Base-by-base conservation (phyloP, 2,329 filamentous ascomycete species). In the Botryosphaeria dothidea region DNA sequence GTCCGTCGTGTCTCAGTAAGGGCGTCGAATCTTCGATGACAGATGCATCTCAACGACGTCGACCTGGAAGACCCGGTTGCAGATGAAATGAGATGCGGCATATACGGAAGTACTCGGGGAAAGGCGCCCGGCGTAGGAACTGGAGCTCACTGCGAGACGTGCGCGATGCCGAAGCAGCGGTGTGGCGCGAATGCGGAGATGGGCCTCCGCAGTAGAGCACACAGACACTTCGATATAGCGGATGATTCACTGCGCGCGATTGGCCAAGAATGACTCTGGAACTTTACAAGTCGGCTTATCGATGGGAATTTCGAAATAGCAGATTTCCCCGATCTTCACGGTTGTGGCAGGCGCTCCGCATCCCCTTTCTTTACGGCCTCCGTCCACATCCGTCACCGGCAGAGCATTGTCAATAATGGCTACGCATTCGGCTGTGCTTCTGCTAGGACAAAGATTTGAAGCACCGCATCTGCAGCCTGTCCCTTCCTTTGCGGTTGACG, bases 131-230 rank as follows among this genome's bases (percentile, higher is more conserved):
- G 25, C 38, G 38, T 38, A 27, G 56, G 13, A 31, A 46, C 25
- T 34, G n/a, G 56, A 34, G 41, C 56, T 34, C 38, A 9, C 27
- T 23, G 56, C 27, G 56, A 60, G 41, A 60, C 56, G 56, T 60
- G 56, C 56, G n/a, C 56, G 21, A 31, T 23, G 38, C 41, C 25
- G 38, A 60, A 60, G 9, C n/a, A 60, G 56, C 56, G 56, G 56
- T 60, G 56, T 46, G 27, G 56, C 56, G 41, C 19, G 21, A 19
- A 60, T 45, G 41, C 56, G 17, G 56, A 46, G 56, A 31, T 15
- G 41, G 25, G 21, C 9, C 36, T 45, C 17, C 7, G 52, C 52
- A n/a, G 36, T n/a, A 41, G 31, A 34, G 51, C 31, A 21, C 31
- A 38, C 15, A 9, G 31, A 25, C 54, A 60, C 56, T 60, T 60